A percentile compares a stretch with the other conserved stretches of the same genome.
phyloP scores from a whole-genome alignment of 1,139 yeast genomes.

The Pichia norvegensis region DNA sequence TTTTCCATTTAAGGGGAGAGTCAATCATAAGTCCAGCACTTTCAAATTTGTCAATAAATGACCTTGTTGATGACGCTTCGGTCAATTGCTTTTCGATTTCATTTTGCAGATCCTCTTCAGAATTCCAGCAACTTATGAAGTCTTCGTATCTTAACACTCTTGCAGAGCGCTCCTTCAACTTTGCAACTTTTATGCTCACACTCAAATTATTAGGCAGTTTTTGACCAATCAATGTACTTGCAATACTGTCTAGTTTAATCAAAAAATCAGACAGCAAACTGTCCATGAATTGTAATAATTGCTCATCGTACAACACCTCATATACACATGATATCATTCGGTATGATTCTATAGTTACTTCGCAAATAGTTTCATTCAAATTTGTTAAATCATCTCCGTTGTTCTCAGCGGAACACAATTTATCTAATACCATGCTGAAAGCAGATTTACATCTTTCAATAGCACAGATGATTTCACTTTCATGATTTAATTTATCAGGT shows the following conservation, averaged over 20 bases:
- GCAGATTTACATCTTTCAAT: conserved; percentile 11
- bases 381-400: conserved; percentile 8
- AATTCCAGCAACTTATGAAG: conserved; percentile 22
- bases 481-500: conserved; percentile 11
- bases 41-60: conserved; percentile 35
- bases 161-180: conserved; percentile 27
- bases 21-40: conserved; percentile 14
- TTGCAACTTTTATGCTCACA: conserved; percentile 26
- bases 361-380: conserved; percentile 13
- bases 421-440: background rate
- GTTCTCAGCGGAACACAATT: background rate
- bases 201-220: conserved; percentile 23
- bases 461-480: conserved; percentile 7
- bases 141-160: conserved; percentile 27
- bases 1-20: conserved; percentile 33
- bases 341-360: conserved; percentile 26
- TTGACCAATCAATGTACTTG: conserved; percentile 8
- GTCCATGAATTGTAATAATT: conserved; percentile 9
- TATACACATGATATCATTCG: conserved; percentile 27
- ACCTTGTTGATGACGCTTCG: conserved; percentile 40
- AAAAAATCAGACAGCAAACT: conserved; percentile 8
- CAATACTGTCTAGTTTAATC: conserved; percentile 13
- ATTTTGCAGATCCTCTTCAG: conserved; percentile 11
- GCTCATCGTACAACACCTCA: conserved; percentile 21
- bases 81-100: conserved; percentile 29